Base-by-base conservation (phyloP, 2,329 filamentous ascomycete genomes). In the Colletotrichum noveboracense region DNA sequence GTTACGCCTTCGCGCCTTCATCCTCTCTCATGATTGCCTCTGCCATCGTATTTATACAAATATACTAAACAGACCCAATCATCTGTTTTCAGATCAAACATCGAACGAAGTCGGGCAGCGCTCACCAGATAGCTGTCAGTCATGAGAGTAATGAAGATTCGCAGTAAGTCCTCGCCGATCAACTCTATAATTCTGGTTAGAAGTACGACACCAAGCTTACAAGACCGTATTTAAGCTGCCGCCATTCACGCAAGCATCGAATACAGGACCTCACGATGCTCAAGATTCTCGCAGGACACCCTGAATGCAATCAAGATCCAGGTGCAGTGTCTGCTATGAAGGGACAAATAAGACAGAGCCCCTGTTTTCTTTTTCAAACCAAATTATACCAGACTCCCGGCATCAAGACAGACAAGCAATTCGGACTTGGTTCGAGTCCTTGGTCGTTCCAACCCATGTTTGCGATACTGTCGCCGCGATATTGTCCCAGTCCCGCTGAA, bases 51-150 rank as follows among this genome's bases (percentile, higher is more conserved):
- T 48, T 48, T n/a, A 48, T 48, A 48, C 6, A 12, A 3, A 13
- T 48, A 21, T 21, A 7, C n/a, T 12, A 10, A 13, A 6, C 6
- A 21, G 43, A 48, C n/a, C 0, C n/a, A 48, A 13, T 12, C 10
- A 4, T 13, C 43, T 13, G 0, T 48, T 12, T 21, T 48, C 6
- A 21, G 0, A 21, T 48, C n/a, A 12, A 12, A 0, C 0, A 1
- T 48, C 43, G 18, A 48, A 48, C 18, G 43, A 48, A 10, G 18
- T 21, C 43, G 36, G 36, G 2, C 36, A 18, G 36, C 36, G 36
- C 5, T 18, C 16, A 43, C 36, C 36, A 14, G 0, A 5, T 34
- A 38, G 16, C 36, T 43, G 36, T 43, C 36, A 1, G 1, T 0
- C 8, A 18, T 43, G 0, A 43, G 1, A 8, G 0, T 10, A 8